These are phyloP conservation scores for Pleurotus djamor DNA, from an alignment of 768 basidiomycete genomes.

Conservation along the genomic window DNA sequence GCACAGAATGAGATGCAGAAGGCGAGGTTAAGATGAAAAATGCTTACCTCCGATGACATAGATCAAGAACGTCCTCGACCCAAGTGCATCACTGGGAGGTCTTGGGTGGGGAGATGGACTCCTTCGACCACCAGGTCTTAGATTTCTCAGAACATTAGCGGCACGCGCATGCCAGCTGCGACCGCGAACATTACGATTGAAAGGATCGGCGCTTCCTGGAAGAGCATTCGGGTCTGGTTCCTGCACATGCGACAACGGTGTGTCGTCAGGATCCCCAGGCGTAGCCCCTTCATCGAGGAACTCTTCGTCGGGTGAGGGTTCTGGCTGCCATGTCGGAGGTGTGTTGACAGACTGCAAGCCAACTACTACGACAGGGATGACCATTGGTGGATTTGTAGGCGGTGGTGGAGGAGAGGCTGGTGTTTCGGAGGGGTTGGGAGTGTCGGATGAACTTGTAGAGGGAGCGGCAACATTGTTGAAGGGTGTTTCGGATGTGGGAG, in stretches of 20 bases:
- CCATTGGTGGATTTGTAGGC: conserved; percentile 28
- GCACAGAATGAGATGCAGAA: not conserved
- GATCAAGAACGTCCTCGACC: conserved; percentile 80
- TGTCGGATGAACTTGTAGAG: conserved; percentile 10
- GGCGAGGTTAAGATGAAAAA: conserved; percentile 1
- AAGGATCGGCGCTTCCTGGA: not conserved
- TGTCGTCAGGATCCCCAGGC: not conserved
- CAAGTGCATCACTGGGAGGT: conserved; percentile 18
- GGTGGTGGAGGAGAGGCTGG: conserved; percentile 11
- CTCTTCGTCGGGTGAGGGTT: not conserved
- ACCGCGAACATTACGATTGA: conserved; percentile 4
- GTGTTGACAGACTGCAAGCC: conserved; percentile 74
- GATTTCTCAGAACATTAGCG: conserved; percentile 57
- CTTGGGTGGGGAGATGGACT: conserved; percentile 14
- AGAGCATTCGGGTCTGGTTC: not conserved
- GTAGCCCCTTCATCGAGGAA: not conserved
- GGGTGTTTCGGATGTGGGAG: not conserved
- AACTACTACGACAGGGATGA: conserved; percentile 83
- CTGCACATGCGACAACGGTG: not conserved
- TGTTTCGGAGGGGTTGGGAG: conserved; percentile 1
- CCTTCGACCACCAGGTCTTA: conserved; percentile 40
- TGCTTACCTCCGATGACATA: conserved; percentile 81
- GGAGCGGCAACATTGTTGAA: conserved; percentile 10
- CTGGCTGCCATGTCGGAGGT: conserved; percentile 29
- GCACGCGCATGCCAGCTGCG: conserved; percentile 60